These are phyloP conservation scores for Suillus hirtellus DNA, from an alignment of 768 basidiomycete species.

Conservation along the genomic window DNA sequence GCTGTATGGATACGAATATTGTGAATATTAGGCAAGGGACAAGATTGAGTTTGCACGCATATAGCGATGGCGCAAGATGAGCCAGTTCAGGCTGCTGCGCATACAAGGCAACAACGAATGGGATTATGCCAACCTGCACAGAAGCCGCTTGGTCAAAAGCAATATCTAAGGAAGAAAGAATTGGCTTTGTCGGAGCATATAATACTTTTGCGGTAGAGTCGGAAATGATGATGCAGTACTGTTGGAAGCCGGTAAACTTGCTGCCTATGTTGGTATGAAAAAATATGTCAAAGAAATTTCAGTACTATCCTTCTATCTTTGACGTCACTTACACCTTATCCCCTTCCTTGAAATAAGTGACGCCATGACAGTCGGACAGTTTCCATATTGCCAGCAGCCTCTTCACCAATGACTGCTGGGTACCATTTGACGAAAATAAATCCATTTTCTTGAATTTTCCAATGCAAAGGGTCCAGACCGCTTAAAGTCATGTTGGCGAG, in stretches of 20 bases:
- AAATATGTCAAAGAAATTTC: conserved; percentile 7
- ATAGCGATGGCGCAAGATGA: conserved; percentile 32
- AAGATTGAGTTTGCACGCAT: conserved; percentile 34
- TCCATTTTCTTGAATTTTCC: conserved; percentile 23
- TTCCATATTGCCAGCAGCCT: conserved; percentile 41
- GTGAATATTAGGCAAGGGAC: conserved; percentile 32
- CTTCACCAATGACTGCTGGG: conserved; percentile 39
- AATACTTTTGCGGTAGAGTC: no score
- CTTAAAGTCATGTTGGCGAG: conserved; percentile 43
- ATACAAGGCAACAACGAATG: conserved; percentile 36
- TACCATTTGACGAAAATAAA: conserved; percentile 31
- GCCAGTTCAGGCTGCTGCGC: conserved; percentile 25
- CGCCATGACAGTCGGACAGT: conserved; percentile 38
- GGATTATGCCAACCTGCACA: conserved; percentile 33
- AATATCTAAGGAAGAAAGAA: conserved; percentile 27
- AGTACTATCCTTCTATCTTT: neutral
- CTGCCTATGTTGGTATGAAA: conserved; percentile 12
- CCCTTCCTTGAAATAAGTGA: conserved; percentile 38
- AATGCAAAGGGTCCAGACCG: conserved; percentile 48
- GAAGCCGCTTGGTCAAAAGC: conserved; percentile 41
- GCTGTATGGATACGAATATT: conserved; percentile 41
- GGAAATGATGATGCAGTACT: conserved; percentile 16
- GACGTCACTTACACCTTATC: conserved; percentile 34
- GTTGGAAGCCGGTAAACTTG: conserved; percentile 27
- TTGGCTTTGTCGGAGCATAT: neutral